A percentile compares a stretch with the other conserved stretches of the same genome.
These are phyloP conservation scores for Lanmaoa pseudosensibilis DNA, from an alignment of 768 basidiomycete species.

Conservation along the genomic window DNA sequence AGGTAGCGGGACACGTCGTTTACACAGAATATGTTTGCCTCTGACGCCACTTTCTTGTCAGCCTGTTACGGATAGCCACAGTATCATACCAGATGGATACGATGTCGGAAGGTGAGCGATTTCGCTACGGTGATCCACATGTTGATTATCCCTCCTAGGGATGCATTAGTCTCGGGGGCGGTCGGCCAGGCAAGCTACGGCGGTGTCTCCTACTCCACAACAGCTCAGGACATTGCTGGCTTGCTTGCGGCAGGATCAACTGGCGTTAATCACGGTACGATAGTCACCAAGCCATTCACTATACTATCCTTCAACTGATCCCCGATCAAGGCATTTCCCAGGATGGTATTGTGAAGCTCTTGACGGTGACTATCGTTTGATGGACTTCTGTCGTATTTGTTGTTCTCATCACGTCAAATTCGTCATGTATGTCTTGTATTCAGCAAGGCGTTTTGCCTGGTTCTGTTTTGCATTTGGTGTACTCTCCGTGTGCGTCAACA, in stretches of 20 bases:
- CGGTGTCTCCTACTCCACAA: constrained; percentile 50
- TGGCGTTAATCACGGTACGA: constrained; percentile 53
- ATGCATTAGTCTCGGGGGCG: constrained; percentile 40
- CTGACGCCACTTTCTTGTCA: constrained; percentile 2
- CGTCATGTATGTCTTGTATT: not conserved
- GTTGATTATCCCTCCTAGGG: constrained; percentile 20
- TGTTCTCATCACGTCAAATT: not conserved
- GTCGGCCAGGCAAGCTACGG: constrained; percentile 40
- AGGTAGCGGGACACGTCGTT: constrained; percentile 22
- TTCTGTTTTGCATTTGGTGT: no score
- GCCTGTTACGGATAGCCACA: constrained; percentile 37
- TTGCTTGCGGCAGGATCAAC: constrained; percentile 51
- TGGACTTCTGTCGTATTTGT: not conserved
- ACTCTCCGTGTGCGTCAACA: no score
- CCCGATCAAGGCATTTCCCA: constrained; percentile 49
- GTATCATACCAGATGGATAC: constrained; percentile 48
- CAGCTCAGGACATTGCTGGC: constrained; percentile 46
- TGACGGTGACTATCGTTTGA: constrained; percentile 50
- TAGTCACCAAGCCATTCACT: not conserved
- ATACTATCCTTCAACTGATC: not conserved
- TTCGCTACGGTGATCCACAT: not conserved
- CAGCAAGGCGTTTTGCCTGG: not conserved
- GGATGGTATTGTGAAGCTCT: constrained; percentile 53
- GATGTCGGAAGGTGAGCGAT: constrained; percentile 41
- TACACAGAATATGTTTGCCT: not conserved